These are phyloP conservation scores for Corymbia calophylla DNA, from an alignment of 441 rosid species.

Conservation along the genomic window DNA sequence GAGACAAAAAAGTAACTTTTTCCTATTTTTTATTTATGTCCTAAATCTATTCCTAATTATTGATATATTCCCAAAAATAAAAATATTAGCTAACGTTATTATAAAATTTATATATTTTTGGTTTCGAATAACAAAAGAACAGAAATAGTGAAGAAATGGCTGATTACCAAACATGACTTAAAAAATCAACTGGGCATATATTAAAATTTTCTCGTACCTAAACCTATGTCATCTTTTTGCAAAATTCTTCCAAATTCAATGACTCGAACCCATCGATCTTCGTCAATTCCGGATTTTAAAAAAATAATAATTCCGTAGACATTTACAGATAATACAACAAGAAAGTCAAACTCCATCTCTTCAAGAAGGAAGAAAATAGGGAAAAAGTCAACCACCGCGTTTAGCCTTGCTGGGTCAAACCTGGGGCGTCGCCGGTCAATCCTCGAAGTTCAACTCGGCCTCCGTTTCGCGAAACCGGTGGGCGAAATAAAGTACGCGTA, in stretches of 20 bases:
- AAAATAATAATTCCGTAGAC: background rate
- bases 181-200: too few species aligned
- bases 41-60: too few species aligned
- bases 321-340: background rate
- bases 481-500: background rate
- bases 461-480: background rate
- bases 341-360: background rate
- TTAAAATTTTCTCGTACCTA: background rate
- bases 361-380: too few species aligned
- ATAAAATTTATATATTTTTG: too few species aligned
- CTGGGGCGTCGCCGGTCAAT: background rate
- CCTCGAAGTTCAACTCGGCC: background rate
- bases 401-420: background rate
- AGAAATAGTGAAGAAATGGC: too few species aligned
- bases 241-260: background rate
- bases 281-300: background rate
- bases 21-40: too few species aligned
- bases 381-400: background rate
- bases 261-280: background rate
- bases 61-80: too few species aligned
- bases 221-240: background rate
- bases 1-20: too few species aligned
- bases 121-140: too few species aligned
- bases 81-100: too few species aligned
- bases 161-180: too few species aligned